Conservation (phyloP, 1,284 basidiomycete genomes). For the Pisolithus thermaeus region DNA sequence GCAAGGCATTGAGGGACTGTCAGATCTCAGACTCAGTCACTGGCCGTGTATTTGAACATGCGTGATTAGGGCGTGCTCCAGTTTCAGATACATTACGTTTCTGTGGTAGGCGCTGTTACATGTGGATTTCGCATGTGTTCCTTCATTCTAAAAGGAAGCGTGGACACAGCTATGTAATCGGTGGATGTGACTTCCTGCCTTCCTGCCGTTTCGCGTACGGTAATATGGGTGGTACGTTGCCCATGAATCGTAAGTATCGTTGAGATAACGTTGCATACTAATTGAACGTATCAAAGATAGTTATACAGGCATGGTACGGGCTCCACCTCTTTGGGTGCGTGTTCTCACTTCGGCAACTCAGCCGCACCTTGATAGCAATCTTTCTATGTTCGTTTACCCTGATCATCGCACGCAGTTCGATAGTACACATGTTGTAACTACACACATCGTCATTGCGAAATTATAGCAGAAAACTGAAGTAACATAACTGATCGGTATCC, state of each 20-base stretch:
- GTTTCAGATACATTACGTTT: conserved; percentile 73
- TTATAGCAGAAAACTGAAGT: no score
- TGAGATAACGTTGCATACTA: conserved; percentile 76
- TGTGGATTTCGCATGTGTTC: conserved; percentile 53
- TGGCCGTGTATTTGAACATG: no score
- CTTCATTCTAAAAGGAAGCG: conserved; percentile 58
- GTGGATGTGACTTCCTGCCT: conserved; percentile 77
- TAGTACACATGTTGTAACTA: no score
- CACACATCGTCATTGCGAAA: no score
- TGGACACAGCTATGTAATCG: conserved; percentile 72
- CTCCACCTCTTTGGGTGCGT: conserved; percentile 70
- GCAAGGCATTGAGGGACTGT: no score
- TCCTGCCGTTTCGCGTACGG: conserved; percentile 72
- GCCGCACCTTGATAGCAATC: conserved; percentile 20
- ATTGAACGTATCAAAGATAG: conserved; percentile 66
- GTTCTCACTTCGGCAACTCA: not conserved
- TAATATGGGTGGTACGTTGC: conserved; percentile 51
- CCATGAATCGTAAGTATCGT: conserved; percentile 69
- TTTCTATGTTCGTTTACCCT: conserved; percentile 4
- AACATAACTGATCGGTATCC: no score
- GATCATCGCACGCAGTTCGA: no score
- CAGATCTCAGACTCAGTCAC: no score
- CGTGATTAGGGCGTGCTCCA: no score
- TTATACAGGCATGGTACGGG: conserved; percentile 61
- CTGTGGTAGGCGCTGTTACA: conserved; percentile 72